Base-by-base conservation (phyloP, 2,329 filamentous ascomycete genomes). In the Penicillium sp. region DNA sequence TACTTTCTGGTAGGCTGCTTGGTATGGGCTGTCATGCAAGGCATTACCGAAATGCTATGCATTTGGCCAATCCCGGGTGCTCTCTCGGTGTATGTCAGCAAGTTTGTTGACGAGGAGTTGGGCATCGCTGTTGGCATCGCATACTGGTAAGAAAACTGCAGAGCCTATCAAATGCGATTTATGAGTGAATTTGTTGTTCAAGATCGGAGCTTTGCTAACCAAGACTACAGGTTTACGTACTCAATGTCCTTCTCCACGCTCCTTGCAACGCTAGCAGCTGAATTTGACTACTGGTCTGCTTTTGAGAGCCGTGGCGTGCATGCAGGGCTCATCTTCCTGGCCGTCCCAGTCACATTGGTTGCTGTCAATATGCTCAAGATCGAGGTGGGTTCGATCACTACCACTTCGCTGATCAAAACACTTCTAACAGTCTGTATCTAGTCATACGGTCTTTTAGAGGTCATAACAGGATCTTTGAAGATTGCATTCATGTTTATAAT, bases 11-110 rank as follows among this genome's bases (percentile, higher is more conserved):
- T 76, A 21, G 74, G 73, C 1, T 29, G 73, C 3, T 55, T 72
- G 13, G 65, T 69, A 3, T 72, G 73, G 60, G 61, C 62, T 29
- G 68, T 76, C 3, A 76, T 77, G 74, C 74, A 77, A 55, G 70
- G 74, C n/a, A 64, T 77, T 23, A 67, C 67, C 23, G 75, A 77
- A 50, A 68, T 77, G 65, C 67, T 76, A 3, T 65, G 67, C 6
- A 63, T 72, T 25, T 77, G 73, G 71, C 74, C 74, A 0, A 71
- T 75, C 9, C 67, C 75, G 6, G 75, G 74, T 46, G 71, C 73
- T 1, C 56, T 75, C 27, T 67, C 72, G 14, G 69, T 75, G 33
- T 76, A 72, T 43, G 70, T 76, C 5, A 60, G 68, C 14, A 63
- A 65, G 19, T 76, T 76, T 55, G 71, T 76, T 14, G 75, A 77